Evolutionary conservation across 2,329 filamentous ascomycete genomes (phyloP).

Genomic region (Plectosphaerella sp.): DNA sequence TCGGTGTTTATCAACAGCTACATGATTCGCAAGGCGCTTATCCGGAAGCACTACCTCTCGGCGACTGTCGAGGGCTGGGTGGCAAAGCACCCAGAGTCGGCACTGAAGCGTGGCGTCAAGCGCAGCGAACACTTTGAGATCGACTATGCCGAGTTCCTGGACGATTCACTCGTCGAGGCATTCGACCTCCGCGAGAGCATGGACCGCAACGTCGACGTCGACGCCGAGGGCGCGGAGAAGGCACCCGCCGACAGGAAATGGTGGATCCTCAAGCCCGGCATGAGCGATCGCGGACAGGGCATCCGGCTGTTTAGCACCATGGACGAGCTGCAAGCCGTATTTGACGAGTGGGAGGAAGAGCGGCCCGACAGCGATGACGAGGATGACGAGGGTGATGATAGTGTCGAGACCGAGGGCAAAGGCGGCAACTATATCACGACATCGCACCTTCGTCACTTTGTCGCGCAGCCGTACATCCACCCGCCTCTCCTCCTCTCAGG

Average conservation of each 20-base stretch:
- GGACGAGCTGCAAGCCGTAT: conserved; percentile 78
- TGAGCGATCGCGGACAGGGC: conserved; percentile 94
- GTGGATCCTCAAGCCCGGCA: conserved; percentile 98
- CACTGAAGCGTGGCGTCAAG: conserved; percentile 68
- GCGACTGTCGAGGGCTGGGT: conserved; percentile 81
- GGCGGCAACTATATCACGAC: conserved; percentile 64
- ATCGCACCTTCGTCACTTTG: conserved; percentile 90
- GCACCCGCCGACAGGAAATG: conserved; percentile 57
- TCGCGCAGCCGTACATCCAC: conserved; percentile 92
- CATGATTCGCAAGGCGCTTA: conserved; percentile 91
- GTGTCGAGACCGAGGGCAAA: conserved; percentile 25
- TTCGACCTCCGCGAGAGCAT: conserved; percentile 82
- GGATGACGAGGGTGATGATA: conserved; percentile 57
- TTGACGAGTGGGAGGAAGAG: conserved; percentile 83
- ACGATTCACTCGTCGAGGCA: conserved; percentile 85
- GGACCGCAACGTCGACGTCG: conserved; percentile 49
- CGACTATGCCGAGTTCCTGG: conserved; percentile 94
- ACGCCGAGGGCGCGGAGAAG: conserved; percentile 9
- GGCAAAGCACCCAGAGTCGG: conserved; percentile 71
- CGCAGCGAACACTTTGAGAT: conserved; percentile 84
- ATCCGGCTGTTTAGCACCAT: conserved; percentile 85
- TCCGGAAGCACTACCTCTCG: conserved; percentile 90
- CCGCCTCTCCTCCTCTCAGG: conserved; percentile 71
- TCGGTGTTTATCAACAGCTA: conserved; percentile 80
- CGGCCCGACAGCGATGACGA: conserved; percentile 63